Evolutionary conservation across 1,284 basidiomycete species (phyloP).

Genomic region (Tylopilus microsporus): DNA sequence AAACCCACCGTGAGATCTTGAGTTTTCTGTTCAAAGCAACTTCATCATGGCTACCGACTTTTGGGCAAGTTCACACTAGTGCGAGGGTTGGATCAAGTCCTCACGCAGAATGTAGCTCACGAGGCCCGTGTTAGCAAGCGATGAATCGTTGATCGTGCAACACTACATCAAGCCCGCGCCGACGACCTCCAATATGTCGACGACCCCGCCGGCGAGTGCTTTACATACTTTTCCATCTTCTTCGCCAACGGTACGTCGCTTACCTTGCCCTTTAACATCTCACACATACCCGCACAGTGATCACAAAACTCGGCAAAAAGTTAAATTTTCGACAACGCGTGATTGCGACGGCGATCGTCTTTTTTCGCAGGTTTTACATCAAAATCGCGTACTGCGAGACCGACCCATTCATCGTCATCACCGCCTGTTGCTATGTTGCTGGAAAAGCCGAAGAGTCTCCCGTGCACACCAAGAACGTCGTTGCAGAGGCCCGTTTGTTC

Average conservation of each 20-base stretch:
- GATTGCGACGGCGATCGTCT: slow-evolving; percentile 89
- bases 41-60: slow-evolving; percentile 65
- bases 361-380: slow-evolving; percentile 91
- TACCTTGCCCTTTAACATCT: background rate
- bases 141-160: slow-evolving; percentile 82
- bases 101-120: slow-evolving; percentile 14
- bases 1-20: too few species aligned
- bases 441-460: slow-evolving; percentile 97
- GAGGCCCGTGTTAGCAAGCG: slow-evolving; percentile 55
- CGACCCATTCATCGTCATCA: slow-evolving; percentile 87
- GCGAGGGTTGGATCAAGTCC: slow-evolving; percentile 10
- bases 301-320: slow-evolving; percentile 73
- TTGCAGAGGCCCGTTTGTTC: slow-evolving; percentile 75
- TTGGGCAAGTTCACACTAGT: slow-evolving; percentile 73
- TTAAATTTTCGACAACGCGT: slow-evolving; percentile 82
- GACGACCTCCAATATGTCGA: slow-evolving; percentile 75
- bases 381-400: slow-evolving; percentile 93
- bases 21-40: too few species aligned
- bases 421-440: slow-evolving; percentile 92
- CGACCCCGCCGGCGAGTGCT: slow-evolving; percentile 62
- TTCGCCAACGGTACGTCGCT: slow-evolving; percentile 66
- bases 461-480: slow-evolving; percentile 88
- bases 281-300: background rate
- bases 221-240: slow-evolving; percentile 79
- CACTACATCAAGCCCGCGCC: slow-evolving; percentile 36